phyloP scores from a whole-genome alignment of 179 eudicot species.

The Monotropa hypopitys region DNA sequence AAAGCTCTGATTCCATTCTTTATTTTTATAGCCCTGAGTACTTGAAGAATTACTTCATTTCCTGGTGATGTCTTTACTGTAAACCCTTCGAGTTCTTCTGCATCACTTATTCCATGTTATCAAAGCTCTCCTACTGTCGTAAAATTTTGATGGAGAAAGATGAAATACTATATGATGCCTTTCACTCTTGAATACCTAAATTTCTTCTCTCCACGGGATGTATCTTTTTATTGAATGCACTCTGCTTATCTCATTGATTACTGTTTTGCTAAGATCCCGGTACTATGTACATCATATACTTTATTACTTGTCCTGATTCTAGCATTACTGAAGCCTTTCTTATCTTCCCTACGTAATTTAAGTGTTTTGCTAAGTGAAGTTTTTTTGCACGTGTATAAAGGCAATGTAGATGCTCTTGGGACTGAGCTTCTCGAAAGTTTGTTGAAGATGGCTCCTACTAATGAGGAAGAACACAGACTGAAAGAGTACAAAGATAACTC shows the following conservation, averaged over 20 bases:
- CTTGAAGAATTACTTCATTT: background rate
- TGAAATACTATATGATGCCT: background rate
- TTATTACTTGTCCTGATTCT: background rate
- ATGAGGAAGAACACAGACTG: constrained; percentile 83
- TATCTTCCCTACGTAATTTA: background rate
- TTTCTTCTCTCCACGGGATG: background rate
- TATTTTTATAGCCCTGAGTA: background rate
- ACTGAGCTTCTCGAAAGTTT: constrained; percentile 82
- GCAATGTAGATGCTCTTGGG: constrained; percentile 77
- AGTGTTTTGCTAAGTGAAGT: background rate
- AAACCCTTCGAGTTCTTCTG: background rate
- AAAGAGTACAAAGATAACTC: constrained; percentile 80
- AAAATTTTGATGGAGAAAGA: background rate
- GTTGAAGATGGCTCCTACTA: constrained; percentile 86
- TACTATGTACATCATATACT: too few species aligned
- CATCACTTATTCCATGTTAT: background rate
- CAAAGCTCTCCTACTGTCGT: background rate
- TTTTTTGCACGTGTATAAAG: constrained; percentile 24
- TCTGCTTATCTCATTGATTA: too few species aligned
- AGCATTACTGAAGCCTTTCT: background rate
- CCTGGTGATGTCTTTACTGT: background rate
- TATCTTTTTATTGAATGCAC: background rate
- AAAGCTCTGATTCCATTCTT: background rate
- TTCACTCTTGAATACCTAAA: background rate
- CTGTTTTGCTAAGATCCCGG: too few species aligned